Base-by-base conservation (phyloP, 768 basidiomycete species). In the Tubosaeta brunneosetosa region DNA sequence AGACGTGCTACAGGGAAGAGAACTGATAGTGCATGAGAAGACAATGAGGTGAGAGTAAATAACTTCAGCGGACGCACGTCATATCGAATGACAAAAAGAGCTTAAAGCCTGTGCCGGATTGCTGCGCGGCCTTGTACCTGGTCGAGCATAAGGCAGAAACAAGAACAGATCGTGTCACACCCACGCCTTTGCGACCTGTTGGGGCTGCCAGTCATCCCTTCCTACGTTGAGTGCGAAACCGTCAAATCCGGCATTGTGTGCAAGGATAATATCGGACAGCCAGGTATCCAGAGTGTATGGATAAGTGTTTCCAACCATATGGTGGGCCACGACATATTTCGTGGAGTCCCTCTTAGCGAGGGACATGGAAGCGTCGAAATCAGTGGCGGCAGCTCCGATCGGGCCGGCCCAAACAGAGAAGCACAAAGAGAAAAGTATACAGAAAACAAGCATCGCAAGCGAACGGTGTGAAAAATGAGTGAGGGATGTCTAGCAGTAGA, bases 71-170 rank as follows among this genome's bases (percentile, higher is more conserved):
- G 22, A 77, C 75, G 59, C 60, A 86, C 83, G 82, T 71, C 88
- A 88, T 89, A 61, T 91, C 89, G 45, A 91, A 79, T 13, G 85
- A 88, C 53, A 91, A 61, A 69, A 89, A 90, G 46, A 91, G 71
- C 64, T 86, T 83, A 74, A 90, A 89, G 47, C 73, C 72, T 10
- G 78, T 71, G 16, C 74, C 76, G 25, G 76, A 75, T 45, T 77
- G 71, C 16, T 62, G 62, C 4, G 85, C 85, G 31, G 84, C 82
- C 41, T 74, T 62, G 62, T 81, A 88, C 13, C 82, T 79, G 61
- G 51, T 34, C 22, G 57, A 51, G 58, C 29, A 38, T 67, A 36
- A 61, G 60, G 41, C 17, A 52, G 36, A 55, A 60, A 57, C 25
- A 44, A 50, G 33, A 33, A 46, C 5, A 29, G 42, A 46, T 48